Base-by-base conservation (phyloP, 495 filamentous ascomycete species). In the Lophiotrema nucula region DNA sequence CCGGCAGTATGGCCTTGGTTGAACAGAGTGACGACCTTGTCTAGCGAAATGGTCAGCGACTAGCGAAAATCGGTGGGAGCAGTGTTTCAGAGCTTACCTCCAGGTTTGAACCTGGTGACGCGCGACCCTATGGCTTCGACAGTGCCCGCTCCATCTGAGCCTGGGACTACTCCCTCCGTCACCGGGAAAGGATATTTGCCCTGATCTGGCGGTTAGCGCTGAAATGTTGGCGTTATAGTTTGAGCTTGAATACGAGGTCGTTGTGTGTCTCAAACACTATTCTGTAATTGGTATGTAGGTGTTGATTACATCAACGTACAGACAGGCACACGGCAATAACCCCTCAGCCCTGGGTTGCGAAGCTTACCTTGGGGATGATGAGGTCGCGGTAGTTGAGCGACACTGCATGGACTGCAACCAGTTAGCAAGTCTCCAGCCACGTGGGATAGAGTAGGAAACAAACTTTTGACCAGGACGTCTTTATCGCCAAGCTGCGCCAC, bases 361-460 rank as follows among this genome's bases (percentile, higher is more conserved):
- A 6, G 39, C 39, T 43, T 18, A 82, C 84, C 76, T 78, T 78
- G 4, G 87, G 81, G 60, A 95, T 91, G 58, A 88, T 79, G 47
- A 92, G 72, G 65, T 93, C 90, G 49, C 90, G 83, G 73, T 87
- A 95, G 70, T 95, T 95, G 51, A 95, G 76, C 1, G 90, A 90
- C 0, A 82, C 86, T 19, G 80, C 88, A 52, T 84, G 76, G 13
- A 92, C 74, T 72, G 31, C 22, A 15, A 21, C n/a, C 1, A 10
- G 28, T 62, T 45, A 61, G 42, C 46, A 43, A 21, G 19, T 43
- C 8, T n/a, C 31, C 39, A 43, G 19, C 18, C 10, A 43, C 22
- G n/a, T 58, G 21, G 46, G 19, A 26, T 13, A 22, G 23, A 13
- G 27, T 27, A 48, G 21, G 16, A 46, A 19, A 61, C 65, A 27